Evolutionary conservation across 2,329 filamentous ascomycete species (phyloP).

Genomic region (Sporothrix protearum): DNA sequence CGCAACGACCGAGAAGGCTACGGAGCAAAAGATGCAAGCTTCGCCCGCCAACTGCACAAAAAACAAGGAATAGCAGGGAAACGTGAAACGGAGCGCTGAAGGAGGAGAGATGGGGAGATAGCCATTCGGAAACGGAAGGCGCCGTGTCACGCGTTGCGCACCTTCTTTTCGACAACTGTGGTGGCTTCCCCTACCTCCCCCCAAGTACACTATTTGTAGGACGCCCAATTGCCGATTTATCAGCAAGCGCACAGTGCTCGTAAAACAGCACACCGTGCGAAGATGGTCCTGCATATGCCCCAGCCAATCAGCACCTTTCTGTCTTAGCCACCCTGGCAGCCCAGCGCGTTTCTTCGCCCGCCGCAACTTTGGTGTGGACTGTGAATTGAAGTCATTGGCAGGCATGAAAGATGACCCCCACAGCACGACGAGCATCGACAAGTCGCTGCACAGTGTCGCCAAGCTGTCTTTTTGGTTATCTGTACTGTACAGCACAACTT

Average conservation of each 20-base stretch:
- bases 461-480: background rate
- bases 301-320: background rate
- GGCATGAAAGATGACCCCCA: background rate
- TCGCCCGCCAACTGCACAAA: background rate
- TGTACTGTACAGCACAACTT: too few species aligned
- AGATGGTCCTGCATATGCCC: background rate
- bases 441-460: background rate
- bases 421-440: background rate
- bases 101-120: background rate
- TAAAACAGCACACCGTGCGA: slow-evolving; percentile 5
- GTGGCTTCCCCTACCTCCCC: background rate
- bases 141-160: background rate
- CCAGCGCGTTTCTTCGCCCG: background rate
- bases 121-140: background rate
- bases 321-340: background rate
- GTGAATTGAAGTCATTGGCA: slow-evolving; percentile 11
- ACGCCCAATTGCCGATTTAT: background rate
- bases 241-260: background rate
- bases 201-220: too few species aligned
- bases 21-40: background rate
- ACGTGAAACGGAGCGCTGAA: background rate
- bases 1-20: background rate
- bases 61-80: slow-evolving; percentile 10
- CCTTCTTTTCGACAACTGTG: background rate
- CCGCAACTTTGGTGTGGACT: background rate